Conservation (phyloP, 441 rosid genomes). For the Lepidium campestre region DNA sequence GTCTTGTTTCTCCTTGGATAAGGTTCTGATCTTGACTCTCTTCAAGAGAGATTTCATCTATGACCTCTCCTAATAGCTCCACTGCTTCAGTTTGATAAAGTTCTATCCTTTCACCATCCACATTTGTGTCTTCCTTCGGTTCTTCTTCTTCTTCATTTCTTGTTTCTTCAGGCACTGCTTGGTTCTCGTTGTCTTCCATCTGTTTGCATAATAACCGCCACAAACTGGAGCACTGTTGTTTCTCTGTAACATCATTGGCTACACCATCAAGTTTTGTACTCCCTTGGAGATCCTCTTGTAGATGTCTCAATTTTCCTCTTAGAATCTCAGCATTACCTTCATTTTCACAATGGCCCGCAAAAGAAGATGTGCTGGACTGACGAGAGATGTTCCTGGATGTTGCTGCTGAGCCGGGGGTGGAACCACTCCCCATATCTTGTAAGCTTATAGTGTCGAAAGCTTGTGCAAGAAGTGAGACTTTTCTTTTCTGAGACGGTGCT, state of each 20-base stretch:
- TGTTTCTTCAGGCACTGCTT: constrained; percentile 28
- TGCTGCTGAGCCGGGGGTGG: constrained; percentile 23
- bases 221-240: constrained; percentile 50
- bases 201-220: constrained; percentile 81
- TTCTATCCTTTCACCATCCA: constrained; percentile 30
- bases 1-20: constrained; percentile 20
- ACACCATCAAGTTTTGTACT: constrained; percentile 25
- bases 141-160: constrained; percentile 27
- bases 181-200: constrained; percentile 45
- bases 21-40: constrained; percentile 37
- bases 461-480: constrained; percentile 76
- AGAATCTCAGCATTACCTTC: constrained; percentile 20
- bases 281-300: constrained; percentile 28
- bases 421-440: constrained; percentile 29
- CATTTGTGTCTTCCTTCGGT: constrained; percentile 4
- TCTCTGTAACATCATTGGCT: constrained; percentile 35
- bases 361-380: constrained; percentile 25
- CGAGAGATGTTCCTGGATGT: constrained; percentile 26
- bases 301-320: constrained; percentile 15
- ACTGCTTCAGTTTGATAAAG: constrained; percentile 58
- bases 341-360: constrained; percentile 2
- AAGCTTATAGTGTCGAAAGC: constrained; percentile 78
- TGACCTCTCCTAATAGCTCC: constrained; percentile 80
- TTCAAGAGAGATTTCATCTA: constrained; percentile 74
- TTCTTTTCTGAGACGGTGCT: constrained; percentile 69